phyloP scores from a whole-genome alignment of 768 basidiomycete genomes.

The Pleurotus citrinopileatus region DNA sequence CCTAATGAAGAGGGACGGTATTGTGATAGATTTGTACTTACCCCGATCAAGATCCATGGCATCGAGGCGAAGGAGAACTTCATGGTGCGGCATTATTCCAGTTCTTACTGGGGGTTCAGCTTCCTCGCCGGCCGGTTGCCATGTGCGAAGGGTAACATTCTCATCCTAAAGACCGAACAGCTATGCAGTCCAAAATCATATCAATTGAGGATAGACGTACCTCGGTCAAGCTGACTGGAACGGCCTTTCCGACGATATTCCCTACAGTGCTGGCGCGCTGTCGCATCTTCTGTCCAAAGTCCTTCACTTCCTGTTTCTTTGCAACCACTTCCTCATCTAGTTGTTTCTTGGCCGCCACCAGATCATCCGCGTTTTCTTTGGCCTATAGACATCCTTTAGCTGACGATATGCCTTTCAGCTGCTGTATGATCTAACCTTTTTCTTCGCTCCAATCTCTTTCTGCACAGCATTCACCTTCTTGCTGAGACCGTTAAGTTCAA shows the following conservation, averaged over 20 bases:
- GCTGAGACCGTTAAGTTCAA: constrained; percentile 70
- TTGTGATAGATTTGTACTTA: no score
- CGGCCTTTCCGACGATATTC: constrained; percentile 87
- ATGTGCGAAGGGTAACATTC: constrained; percentile 76
- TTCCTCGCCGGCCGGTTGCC: constrained; percentile 79
- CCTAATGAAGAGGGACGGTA: constrained; percentile 2
- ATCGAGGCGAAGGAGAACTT: constrained; percentile 89
- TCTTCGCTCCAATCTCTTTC: constrained; percentile 92
- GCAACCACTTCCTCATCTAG: constrained; percentile 79
- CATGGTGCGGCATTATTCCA: constrained; percentile 94
- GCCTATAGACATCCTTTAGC: constrained; percentile 46
- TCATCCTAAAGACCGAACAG: constrained; percentile 64
- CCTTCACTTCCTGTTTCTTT: constrained; percentile 73
- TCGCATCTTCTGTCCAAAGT: constrained; percentile 76
- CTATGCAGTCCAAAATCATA: background rate
- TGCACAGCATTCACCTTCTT: constrained; percentile 89
- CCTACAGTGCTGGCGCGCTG: constrained; percentile 81
- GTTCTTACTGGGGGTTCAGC: constrained; percentile 68
- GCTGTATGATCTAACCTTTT: constrained; percentile 59
- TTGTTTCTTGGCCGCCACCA: constrained; percentile 80
- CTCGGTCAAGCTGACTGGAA: constrained; percentile 86
- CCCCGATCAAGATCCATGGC: constrained; percentile 97
- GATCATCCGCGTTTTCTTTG: constrained; percentile 87
- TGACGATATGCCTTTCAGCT: background rate
- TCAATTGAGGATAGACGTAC: constrained; percentile 36